Conservation (phyloP, 2,329 filamentous ascomycete species). For the Fusarium acutatum region DNA sequence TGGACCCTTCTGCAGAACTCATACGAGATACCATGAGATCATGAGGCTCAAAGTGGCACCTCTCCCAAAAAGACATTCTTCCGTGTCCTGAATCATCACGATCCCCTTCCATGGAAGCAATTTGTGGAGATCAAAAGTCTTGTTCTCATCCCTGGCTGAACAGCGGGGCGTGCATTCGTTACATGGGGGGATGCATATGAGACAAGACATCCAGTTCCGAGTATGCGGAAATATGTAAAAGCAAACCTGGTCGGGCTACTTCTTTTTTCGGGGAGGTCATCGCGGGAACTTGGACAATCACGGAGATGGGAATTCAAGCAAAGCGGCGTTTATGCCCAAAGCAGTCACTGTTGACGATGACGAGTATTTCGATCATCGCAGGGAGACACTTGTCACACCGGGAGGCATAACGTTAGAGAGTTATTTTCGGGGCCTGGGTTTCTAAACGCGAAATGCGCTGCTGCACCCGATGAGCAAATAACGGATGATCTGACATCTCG, state of each 20-base stretch:
- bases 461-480: conserved; percentile 14
- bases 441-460: conserved; percentile 14
- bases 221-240: background rate
- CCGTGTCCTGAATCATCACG: conserved; percentile 23
- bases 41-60: conserved; percentile 21
- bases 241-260: conserved; percentile 1
- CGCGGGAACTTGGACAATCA: background rate
- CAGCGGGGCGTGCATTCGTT: conserved; percentile 1
- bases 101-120: conserved; percentile 1
- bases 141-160: background rate
- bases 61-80: background rate
- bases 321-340: conserved; percentile 11
- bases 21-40: conserved; percentile 6
- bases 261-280: background rate
- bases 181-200: background rate
- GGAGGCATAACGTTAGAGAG: background rate
- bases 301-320: background rate
- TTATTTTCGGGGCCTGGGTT: background rate
- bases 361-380: background rate
- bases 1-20: conserved; percentile 3
- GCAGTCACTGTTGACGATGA: conserved; percentile 17
- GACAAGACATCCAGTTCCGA: conserved; percentile 22
- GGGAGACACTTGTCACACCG: background rate
- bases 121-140: conserved; percentile 12
- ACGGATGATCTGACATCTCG: background rate